phyloP scores from a whole-genome alignment of 2,329 filamentous ascomycete species.

The Neofusicoccum sp. region DNA sequence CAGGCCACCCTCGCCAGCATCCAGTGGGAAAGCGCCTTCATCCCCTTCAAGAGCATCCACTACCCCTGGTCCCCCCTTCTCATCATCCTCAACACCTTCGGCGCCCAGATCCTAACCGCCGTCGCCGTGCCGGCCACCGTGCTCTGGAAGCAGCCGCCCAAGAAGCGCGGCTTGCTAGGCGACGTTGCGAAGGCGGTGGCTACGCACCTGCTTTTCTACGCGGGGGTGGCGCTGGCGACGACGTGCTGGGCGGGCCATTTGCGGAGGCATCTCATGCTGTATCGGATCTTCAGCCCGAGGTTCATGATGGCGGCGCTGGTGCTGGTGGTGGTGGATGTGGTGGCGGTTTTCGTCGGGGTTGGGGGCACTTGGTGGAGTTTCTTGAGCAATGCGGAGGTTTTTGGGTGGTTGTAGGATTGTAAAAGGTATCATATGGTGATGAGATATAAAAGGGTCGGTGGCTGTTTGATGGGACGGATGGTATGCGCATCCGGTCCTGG shows the following conservation, averaged over 20 bases:
- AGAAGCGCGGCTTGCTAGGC: constrained; percentile 62
- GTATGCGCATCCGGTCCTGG: no score
- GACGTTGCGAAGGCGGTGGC: constrained; percentile 68
- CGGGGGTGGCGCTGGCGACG: constrained; percentile 77
- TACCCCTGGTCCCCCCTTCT: constrained; percentile 89
- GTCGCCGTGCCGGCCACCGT: constrained; percentile 76
- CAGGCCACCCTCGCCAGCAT: constrained; percentile 84
- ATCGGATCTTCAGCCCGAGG: constrained; percentile 85
- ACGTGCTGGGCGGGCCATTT: constrained; percentile 88
- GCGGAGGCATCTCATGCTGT: constrained; percentile 91
- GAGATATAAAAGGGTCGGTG: not conserved
- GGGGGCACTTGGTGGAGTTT: constrained; percentile 73
- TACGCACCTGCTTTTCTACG: constrained; percentile 78
- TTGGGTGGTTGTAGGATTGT: constrained; percentile 55
- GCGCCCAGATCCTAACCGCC: constrained; percentile 79
- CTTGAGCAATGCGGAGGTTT: constrained; percentile 78
- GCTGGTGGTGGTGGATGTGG: constrained; percentile 73
- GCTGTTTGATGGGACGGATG: no score
- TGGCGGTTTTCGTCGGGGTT: constrained; percentile 69
- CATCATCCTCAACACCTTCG: constrained; percentile 82
- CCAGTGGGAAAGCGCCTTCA: constrained; percentile 95
- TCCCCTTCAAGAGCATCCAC: constrained; percentile 74
- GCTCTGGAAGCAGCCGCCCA: constrained; percentile 85
- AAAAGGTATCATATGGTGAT: not conserved
- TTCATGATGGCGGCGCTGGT: constrained; percentile 79